Conservation (phyloP, 1,139 yeast genomes). For the Protomyces pachydermus region DNA sequence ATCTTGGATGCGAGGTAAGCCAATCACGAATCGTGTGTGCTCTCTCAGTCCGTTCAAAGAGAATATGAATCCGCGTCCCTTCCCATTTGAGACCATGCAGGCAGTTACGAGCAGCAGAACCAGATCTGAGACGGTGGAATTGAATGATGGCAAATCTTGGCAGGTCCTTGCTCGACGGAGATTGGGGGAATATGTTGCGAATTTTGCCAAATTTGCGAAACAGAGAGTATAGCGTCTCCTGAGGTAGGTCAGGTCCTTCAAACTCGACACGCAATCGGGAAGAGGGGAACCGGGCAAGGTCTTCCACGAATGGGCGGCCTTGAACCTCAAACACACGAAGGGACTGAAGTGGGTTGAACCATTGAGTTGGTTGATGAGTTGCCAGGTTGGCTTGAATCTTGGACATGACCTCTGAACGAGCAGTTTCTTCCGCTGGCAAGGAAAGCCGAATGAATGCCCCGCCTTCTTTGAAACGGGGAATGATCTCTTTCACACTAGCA, state of each 20-base stretch:
- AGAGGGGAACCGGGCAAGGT: conserved; percentile 65
- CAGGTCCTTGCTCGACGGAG: conserved; percentile 43
- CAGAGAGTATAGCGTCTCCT: conserved; percentile 68
- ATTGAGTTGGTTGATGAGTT: conserved; percentile 33
- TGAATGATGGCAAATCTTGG: conserved; percentile 51
- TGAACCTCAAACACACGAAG: conserved; percentile 66
- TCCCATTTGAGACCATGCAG: conserved; percentile 60
- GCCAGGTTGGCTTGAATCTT: conserved; percentile 34
- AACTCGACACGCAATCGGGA: conserved; percentile 58
- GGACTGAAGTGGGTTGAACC: conserved; percentile 42
- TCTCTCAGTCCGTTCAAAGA: conserved; percentile 55
- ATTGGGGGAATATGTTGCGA: conserved; percentile 61
- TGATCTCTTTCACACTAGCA: conserved; percentile 46
- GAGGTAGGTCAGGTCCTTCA: conserved; percentile 59
- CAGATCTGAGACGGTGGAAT: conserved; percentile 57
- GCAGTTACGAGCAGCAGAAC: conserved; percentile 87
- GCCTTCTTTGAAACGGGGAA: conserved; percentile 81
- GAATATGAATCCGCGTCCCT: conserved; percentile 64
- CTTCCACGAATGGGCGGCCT: conserved; percentile 96
- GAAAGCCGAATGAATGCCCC: conserved; percentile 81
- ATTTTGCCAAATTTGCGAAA: conserved; percentile 86
- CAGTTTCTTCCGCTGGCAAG: conserved; percentile 22
- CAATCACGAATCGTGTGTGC: conserved; percentile 47
- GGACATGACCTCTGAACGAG: conserved; percentile 33
- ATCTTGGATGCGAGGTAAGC: conserved; percentile 71